A percentile compares a stretch with the other conserved stretches of the same genome.
These are phyloP conservation scores for Hypoxylon sp. DNA, from an alignment of 2,329 filamentous ascomycete species.

Conservation along the genomic window DNA sequence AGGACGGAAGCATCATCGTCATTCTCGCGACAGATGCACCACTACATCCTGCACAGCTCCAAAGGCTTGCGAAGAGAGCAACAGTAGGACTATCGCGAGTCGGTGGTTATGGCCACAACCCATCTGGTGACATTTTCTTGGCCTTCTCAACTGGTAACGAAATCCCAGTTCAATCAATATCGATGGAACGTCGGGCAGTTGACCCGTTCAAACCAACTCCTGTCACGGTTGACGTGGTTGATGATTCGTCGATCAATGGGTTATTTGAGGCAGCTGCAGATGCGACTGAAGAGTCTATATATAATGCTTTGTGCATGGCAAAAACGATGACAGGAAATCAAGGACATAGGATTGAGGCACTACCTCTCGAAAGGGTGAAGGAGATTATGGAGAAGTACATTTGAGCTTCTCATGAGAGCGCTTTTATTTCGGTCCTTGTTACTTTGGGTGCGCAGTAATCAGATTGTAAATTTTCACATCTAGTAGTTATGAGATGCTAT, in stretches of 20 bases:
- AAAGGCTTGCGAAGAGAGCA: constrained; percentile 72
- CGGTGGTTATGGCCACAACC: constrained; percentile 73
- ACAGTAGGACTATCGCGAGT: constrained; percentile 73
- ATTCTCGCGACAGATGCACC: constrained; percentile 74
- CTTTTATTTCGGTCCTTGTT: neutral
- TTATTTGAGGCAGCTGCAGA: constrained; percentile 75
- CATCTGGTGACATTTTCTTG: constrained; percentile 77
- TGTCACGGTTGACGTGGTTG: constrained; percentile 62
- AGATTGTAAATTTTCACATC: too few species aligned
- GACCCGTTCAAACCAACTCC: constrained; percentile 60
- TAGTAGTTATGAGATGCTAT: too few species aligned
- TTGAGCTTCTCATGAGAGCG: neutral
- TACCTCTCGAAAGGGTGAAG: constrained; percentile 64
- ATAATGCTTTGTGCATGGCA: constrained; percentile 74
- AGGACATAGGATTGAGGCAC: constrained; percentile 64
- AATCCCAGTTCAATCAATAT: constrained; percentile 62
- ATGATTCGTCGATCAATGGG: constrained; percentile 73
- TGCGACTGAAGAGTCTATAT: constrained; percentile 75
- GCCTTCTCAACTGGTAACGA: constrained; percentile 75
- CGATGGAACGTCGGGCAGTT: constrained; percentile 53
- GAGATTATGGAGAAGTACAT: constrained; percentile 62
- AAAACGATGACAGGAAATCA: constrained; percentile 70
- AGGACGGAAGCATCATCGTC: constrained; percentile 74
- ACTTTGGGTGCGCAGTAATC: neutral
- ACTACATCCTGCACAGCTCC: constrained; percentile 70